Evolutionary conservation across 2,329 filamentous ascomycete genomes (phyloP).

Genomic region (Sporothrix schenckii): DNA sequence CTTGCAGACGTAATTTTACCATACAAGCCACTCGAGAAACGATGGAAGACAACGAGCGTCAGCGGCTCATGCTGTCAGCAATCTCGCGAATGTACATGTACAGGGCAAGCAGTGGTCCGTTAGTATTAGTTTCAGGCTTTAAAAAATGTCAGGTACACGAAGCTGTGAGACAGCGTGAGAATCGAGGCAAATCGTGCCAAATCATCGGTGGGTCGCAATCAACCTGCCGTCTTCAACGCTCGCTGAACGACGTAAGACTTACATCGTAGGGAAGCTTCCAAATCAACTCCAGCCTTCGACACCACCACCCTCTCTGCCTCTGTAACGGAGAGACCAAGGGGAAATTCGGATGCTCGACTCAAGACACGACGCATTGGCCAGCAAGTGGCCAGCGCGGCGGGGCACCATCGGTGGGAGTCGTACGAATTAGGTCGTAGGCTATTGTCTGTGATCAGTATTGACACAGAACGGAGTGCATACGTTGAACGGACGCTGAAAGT

Average conservation of each 20-base stretch:
- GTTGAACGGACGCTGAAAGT: neutral
- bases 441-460: neutral
- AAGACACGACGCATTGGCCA: conserved; percentile 15
- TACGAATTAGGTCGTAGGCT: too few relatives aligned
- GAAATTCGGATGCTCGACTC: conserved; percentile 15
- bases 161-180: neutral
- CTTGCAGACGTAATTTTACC: too few relatives aligned
- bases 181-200: neutral
- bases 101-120: neutral
- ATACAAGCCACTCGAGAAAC: neutral
- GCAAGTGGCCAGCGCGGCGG: neutral
- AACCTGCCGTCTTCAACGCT: conserved; percentile 10
- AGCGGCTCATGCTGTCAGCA: neutral
- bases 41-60: conserved; percentile 8
- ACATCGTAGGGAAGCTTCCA: neutral
- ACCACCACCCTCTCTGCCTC: neutral
- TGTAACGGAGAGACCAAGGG: conserved; percentile 11
- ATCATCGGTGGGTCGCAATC: conserved; percentile 6
- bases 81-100: neutral
- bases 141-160: neutral
- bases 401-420: neutral
- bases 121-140: neutral
- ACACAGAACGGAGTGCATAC: neutral
- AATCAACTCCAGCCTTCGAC: neutral
- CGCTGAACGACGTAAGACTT: neutral